Conservation (phyloP, 306 rosid species). For the Cotoneaster glaucophyllus region DNA sequence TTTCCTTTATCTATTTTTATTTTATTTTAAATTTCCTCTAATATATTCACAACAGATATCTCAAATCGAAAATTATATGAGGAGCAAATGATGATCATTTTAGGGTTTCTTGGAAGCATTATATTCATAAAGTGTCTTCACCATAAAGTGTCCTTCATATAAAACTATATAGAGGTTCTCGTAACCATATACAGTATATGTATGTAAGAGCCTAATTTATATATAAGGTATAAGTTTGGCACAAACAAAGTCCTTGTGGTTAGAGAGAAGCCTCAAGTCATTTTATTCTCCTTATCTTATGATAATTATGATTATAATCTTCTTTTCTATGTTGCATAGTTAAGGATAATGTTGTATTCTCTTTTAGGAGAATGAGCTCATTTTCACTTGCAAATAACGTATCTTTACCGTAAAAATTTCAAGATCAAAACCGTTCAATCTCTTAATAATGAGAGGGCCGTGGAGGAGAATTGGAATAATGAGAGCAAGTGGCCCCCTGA, state of each 20-base stretch:
- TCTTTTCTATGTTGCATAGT: neutral
- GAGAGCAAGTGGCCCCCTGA: no score
- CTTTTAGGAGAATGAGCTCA: no score
- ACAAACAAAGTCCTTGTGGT: neutral
- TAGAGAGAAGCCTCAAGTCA: neutral
- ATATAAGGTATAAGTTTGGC: neutral
- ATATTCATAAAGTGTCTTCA: neutral
- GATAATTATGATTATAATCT: neutral
- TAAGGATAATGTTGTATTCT: no score
- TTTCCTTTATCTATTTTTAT: no score
- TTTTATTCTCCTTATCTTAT: neutral
- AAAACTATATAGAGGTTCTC: neutral
- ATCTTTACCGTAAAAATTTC: no score
- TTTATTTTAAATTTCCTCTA: no score
- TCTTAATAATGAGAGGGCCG: no score
- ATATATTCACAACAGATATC: neutral
- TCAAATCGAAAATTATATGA: no score
- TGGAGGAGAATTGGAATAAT: no score
- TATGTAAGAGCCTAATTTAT: neutral
- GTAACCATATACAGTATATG: neutral
- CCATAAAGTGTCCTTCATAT: neutral
- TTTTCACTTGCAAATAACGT: no score
- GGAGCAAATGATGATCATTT: no score
- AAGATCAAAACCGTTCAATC: no score
- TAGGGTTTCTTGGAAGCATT: neutral